Evolutionary conservation across 163 green algal genomes (phyloP).

Genomic region (Scenedesmus sp.): DNA sequence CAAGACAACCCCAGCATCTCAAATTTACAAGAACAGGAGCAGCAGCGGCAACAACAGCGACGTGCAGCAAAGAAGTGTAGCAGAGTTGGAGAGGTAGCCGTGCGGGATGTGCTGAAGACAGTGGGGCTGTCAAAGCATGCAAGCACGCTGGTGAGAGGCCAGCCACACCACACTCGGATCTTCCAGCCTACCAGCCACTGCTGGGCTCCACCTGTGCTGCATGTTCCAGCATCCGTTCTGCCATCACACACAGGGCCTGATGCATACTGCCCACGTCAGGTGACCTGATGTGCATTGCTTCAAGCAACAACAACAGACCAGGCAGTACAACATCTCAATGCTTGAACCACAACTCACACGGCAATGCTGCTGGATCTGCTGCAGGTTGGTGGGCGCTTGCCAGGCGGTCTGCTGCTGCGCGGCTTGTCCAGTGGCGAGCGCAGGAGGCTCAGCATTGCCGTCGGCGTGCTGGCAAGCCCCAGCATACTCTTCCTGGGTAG

Average conservation of each 20-base stretch:
- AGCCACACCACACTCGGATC: no score
- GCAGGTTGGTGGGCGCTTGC: slow-evolving; percentile 72
- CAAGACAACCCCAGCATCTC: not conserved
- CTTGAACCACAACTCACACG: no score
- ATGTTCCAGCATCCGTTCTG: no score
- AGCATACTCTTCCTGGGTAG: slow-evolving; percentile 72
- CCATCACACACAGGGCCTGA: no score
- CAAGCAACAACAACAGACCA: no score
- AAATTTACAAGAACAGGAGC: not conserved
- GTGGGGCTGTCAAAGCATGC: slow-evolving; percentile 54
- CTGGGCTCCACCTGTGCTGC: no score
- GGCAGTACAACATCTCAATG: no score
- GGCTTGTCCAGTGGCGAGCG: slow-evolving; percentile 76
- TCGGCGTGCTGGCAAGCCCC: slow-evolving; percentile 58
- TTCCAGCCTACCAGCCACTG: not conserved
- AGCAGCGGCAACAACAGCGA: not conserved
- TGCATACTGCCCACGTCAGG: no score
- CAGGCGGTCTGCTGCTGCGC: slow-evolving; percentile 68
- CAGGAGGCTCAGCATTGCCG: slow-evolving; percentile 68
- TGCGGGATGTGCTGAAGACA: slow-evolving; percentile 55
- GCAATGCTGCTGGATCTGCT: not conserved
- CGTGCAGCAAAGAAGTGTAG: not conserved
- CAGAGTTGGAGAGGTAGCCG: not conserved
- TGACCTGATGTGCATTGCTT: no score
- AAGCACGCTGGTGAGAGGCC: slow-evolving; percentile 53